phyloP scores from a whole-genome alignment of 805 yeast genomes.

The Lachancea lanzarotensis region DNA sequence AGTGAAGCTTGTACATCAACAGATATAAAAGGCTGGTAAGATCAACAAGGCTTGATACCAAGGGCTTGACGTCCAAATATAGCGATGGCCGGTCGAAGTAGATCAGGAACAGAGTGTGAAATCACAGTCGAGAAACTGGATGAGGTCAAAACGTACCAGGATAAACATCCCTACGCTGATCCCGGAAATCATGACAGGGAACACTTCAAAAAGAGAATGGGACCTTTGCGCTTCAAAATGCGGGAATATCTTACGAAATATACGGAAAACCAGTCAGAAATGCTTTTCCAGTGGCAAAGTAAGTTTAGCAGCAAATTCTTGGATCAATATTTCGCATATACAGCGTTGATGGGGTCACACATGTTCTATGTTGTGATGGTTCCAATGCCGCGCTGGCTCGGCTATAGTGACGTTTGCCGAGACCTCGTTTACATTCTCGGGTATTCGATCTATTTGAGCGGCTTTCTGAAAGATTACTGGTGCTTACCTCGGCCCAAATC shows the following conservation, averaged over 20 bases:
- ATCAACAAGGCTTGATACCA: neutral
- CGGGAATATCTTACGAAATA: constrained; percentile 50
- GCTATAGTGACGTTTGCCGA: constrained; percentile 48
- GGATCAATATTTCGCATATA: constrained; percentile 76
- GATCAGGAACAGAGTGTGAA: neutral
- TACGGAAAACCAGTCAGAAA: constrained; percentile 58
- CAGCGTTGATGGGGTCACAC: constrained; percentile 88
- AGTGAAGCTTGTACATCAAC: neutral
- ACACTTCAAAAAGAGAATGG: constrained; percentile 56
- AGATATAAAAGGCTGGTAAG: neutral
- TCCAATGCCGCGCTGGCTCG: constrained; percentile 82
- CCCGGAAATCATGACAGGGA: constrained; percentile 68
- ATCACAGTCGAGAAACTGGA: neutral
- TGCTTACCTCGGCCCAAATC: constrained; percentile 90
- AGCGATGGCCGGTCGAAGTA: constrained; percentile 1
- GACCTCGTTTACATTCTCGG: constrained; percentile 65
- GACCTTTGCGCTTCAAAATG: constrained; percentile 46
- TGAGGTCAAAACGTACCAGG: constrained; percentile 18
- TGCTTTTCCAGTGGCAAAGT: constrained; percentile 52
- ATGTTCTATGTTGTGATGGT: constrained; percentile 87
- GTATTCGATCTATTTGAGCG: constrained; percentile 57
- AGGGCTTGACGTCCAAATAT: neutral
- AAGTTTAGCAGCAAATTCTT: constrained; percentile 41
- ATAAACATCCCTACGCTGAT: constrained; percentile 36
- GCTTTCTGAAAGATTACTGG: constrained; percentile 72